Conservation (phyloP, 2,329 filamentous ascomycete genomes). For the Tolypocladium amazonense region DNA sequence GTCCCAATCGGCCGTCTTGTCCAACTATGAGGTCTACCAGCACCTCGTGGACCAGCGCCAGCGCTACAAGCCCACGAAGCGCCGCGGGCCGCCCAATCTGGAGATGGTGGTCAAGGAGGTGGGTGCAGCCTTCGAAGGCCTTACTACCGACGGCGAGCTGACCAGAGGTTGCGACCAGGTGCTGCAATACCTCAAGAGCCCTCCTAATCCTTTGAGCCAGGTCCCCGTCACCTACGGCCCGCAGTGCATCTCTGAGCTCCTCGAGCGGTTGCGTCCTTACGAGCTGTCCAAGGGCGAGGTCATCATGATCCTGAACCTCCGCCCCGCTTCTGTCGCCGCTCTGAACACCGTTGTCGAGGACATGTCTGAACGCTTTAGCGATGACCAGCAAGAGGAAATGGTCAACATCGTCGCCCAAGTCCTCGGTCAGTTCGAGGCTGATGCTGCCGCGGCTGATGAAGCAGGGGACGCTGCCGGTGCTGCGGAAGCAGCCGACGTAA, state of each 20-base stretch:
- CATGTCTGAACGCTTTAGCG: constrained; percentile 47
- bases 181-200: constrained; percentile 46
- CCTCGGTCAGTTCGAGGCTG: constrained; percentile 38
- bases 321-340: constrained; percentile 44
- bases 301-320: constrained; percentile 57
- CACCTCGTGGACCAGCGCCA: constrained; percentile 49
- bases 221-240: constrained; percentile 41
- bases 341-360: constrained; percentile 58
- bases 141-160: neutral
- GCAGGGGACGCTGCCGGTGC: constrained; percentile 13
- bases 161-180: constrained; percentile 29
- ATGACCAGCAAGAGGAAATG: constrained; percentile 48
- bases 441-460: constrained; percentile 11
- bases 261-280: constrained; percentile 44
- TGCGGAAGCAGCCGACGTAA: constrained; percentile 19
- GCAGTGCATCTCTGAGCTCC: constrained; percentile 39
- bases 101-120: constrained; percentile 57
- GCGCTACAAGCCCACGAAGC: constrained; percentile 39
- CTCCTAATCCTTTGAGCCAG: constrained; percentile 45
- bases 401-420: constrained; percentile 45
- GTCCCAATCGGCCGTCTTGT: constrained; percentile 56
- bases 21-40: constrained; percentile 63
- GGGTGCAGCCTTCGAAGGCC: constrained; percentile 9
- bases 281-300: constrained; percentile 58
- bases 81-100: constrained; percentile 44